Evolutionary conservation across 306 rosid species (phyloP).

Genomic region (Ochetophila trinervis): DNA sequence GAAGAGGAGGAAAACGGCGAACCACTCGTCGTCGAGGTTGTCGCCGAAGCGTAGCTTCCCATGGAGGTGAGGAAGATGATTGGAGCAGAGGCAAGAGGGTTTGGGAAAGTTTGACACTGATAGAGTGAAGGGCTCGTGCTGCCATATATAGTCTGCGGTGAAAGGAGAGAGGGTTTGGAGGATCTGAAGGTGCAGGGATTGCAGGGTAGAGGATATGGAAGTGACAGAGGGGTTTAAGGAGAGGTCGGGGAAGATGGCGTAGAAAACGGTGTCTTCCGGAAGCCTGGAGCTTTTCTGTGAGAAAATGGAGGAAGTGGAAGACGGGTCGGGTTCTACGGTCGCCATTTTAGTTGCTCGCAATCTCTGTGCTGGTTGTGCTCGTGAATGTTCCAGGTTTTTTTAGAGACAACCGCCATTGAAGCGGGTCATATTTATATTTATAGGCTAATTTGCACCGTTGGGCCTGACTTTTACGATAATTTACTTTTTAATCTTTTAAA

Average conservation of each 20-base stretch:
- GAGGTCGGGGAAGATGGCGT: constrained; percentile 60
- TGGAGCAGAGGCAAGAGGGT: constrained; percentile 56
- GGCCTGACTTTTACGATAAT: too few species aligned
- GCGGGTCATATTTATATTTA: too few species aligned
- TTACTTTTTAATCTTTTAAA: too few species aligned
- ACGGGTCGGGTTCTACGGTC: constrained; percentile 11
- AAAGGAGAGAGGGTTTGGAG: constrained; percentile 49
- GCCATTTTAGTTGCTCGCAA: neutral
- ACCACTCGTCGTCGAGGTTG: constrained; percentile 92
- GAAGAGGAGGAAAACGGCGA: constrained; percentile 81
- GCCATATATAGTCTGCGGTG: constrained; percentile 75
- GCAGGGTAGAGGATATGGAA: constrained; percentile 41
- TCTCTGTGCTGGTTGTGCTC: neutral
- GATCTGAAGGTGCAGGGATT: constrained; percentile 78
- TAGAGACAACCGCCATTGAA: too few species aligned
- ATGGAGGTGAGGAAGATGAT: constrained; percentile 67
- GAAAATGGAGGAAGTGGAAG: constrained; percentile 37
- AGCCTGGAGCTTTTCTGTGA: constrained; percentile 36
- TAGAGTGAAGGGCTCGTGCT: constrained; percentile 79
- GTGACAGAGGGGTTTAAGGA: constrained; percentile 18
- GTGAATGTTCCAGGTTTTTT: neutral
- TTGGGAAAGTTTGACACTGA: constrained; percentile 47
- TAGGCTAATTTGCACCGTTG: too few species aligned
- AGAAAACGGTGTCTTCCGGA: constrained; percentile 84
- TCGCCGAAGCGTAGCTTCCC: constrained; percentile 86